A percentile compares a stretch with the other conserved stretches of the same genome.
phyloP scores from a whole-genome alignment of 306 rosid species.

The Acacia confusa region DNA sequence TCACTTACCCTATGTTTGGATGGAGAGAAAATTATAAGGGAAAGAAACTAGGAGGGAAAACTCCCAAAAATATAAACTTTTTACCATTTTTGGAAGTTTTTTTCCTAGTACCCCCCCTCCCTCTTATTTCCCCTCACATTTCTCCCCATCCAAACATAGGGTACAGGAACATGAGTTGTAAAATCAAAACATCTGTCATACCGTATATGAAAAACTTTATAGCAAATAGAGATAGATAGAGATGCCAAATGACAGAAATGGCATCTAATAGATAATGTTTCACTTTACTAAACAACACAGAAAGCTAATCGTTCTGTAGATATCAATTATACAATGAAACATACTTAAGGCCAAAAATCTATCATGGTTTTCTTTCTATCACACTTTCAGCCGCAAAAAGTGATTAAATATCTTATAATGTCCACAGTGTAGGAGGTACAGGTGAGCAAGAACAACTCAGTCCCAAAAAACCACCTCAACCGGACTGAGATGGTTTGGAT shows the following conservation, averaged over 20 bases:
- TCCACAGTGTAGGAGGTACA: not conserved
- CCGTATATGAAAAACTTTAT: not conserved
- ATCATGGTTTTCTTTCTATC: not conserved
- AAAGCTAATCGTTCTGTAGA: not conserved
- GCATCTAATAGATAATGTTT: not conserved
- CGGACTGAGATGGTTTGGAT: not conserved
- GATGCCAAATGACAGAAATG: slow-evolving; percentile 14
- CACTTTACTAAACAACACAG: not conserved
- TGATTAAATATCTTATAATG: not conserved
- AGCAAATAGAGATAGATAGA: not conserved
- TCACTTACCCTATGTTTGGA: not conserved
- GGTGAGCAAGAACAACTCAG: not conserved
- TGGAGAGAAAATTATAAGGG: too few species aligned
- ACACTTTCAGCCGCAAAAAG: not conserved
- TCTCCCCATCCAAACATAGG: too few species aligned
- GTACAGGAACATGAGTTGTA: not conserved
- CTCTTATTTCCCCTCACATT: too few species aligned
- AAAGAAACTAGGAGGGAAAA: too few species aligned
- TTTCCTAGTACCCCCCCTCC: too few species aligned
- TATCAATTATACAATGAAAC: not conserved
- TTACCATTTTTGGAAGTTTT: too few species aligned
- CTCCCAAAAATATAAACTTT: too few species aligned
- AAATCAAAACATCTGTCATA: not conserved
- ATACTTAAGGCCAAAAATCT: not conserved
- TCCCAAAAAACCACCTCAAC: not conserved